Base-by-base conservation (phyloP, 495 filamentous ascomycete species). In the Aspergillus sparsus region DNA sequence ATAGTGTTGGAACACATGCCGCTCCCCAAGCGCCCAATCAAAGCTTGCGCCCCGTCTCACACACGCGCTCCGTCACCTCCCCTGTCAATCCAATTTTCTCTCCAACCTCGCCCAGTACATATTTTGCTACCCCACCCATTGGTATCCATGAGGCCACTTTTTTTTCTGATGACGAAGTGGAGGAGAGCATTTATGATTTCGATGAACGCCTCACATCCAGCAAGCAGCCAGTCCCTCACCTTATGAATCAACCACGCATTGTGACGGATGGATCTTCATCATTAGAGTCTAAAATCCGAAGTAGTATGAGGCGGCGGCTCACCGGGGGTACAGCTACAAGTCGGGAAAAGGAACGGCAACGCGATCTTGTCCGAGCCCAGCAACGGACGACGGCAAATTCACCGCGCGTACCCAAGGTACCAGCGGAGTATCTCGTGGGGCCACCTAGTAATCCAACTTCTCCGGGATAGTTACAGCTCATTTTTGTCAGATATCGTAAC, bases 61-160 rank as follows among this genome's bases (percentile, higher is more conserved):
- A 91, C 66, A 78, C 82, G n/a, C 82, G 89, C 32, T 92, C 89
- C 3, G 79, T 90, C 44, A 92, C 89, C 0, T 90, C 87, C 0
- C 89, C 89, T 2, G 62, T 85, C 76, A 74, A 83, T 74, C 65
- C 86, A 72, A 57, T 87, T 63, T 71, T 80, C 75, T 75, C 71
- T 9, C 78, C 79, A 54, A 66, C 65, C 12, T 56, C 73, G 34
- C 49, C 65, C 46, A 62, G 57, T 56, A 41, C 61, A 53, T 46
- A 72, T 21, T 55, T 74, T 47, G 57, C 62, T 33, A 69, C 68
- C 6, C 70, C 69, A 0, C 59, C 67, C 2, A 60, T 73, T 35
- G 71, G 72, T 8, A 62, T 72, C 10, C 67, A 68, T 41, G 77
- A 80, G 45, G 72, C 82, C 11, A 73, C 80, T 2, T 85, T 86